Conservation (phyloP, 257 asterid genomes). For the Solanum megistacrolobum region DNA sequence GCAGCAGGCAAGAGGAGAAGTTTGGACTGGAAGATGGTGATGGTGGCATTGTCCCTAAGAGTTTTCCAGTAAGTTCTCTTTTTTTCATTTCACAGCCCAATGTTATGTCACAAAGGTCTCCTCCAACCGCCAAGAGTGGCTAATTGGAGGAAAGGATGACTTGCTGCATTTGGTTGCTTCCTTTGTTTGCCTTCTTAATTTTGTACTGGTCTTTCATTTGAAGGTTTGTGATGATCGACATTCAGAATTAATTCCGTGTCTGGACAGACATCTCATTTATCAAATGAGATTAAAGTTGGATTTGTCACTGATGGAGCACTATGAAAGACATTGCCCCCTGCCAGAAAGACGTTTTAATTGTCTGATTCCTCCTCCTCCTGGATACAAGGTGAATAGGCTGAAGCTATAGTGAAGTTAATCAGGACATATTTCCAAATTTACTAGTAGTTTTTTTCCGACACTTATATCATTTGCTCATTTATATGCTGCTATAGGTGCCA, state of each 20-base stretch:
- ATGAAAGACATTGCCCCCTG: slow-evolving; percentile 89
- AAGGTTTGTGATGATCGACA: slow-evolving; percentile 96
- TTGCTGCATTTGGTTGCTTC: not conserved
- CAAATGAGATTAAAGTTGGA: slow-evolving; percentile 90
- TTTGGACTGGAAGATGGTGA: not conserved
- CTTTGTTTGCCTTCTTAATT: not conserved
- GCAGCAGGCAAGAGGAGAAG: slow-evolving; percentile 29
- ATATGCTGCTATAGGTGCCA: slow-evolving; percentile 41
- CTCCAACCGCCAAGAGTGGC: not conserved
- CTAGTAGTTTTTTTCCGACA: not conserved
- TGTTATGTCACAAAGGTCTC: not conserved
- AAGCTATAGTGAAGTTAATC: not conserved
- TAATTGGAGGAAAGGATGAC: not conserved
- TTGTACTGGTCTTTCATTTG: not conserved
- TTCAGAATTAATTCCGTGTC: slow-evolving; percentile 93
- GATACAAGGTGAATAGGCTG: slow-evolving; percentile 59
- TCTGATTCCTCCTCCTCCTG: slow-evolving; percentile 92
- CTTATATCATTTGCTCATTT: not conserved
- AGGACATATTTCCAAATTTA: not conserved
- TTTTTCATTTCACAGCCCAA: not conserved
- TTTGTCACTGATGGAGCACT: slow-evolving; percentile 96
- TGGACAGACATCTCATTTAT: slow-evolving; percentile 87
- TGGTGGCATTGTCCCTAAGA: not conserved
- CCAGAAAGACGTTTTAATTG: slow-evolving; percentile 89
- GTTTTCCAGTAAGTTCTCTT: not conserved